These are phyloP conservation scores for Isoetes taiwanensis DNA, from an alignment of 75 land plant genomes.

Conservation along the genomic window DNA sequence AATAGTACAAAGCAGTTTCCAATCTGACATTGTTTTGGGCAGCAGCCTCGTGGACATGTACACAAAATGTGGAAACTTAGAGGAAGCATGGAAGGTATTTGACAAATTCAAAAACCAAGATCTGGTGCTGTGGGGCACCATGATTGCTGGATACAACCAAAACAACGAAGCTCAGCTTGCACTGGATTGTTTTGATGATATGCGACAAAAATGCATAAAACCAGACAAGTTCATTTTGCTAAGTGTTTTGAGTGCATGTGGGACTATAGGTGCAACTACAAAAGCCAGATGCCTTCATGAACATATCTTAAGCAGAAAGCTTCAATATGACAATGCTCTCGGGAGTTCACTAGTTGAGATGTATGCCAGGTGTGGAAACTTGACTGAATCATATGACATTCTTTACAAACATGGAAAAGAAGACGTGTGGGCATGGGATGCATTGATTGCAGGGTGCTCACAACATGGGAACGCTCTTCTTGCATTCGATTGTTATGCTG, in stretches of 20 bases:
- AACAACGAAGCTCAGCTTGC: slow-evolving; percentile 24
- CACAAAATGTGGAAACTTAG: slow-evolving; percentile 43
- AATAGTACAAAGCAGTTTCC: slow-evolving; percentile 17
- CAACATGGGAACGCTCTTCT: not conserved
- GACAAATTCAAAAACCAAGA: slow-evolving; percentile 24
- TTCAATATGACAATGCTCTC: not conserved
- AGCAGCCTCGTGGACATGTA: slow-evolving; percentile 51
- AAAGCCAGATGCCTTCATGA: slow-evolving; percentile 37
- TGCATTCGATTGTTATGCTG: slow-evolving; percentile 1
- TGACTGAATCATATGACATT: not conserved
- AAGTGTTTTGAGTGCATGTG: slow-evolving; percentile 36
- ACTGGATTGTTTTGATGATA: slow-evolving; percentile 22
- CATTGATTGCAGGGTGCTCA: slow-evolving; percentile 11
- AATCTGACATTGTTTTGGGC: slow-evolving; percentile 15
- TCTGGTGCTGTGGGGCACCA: slow-evolving; percentile 39
- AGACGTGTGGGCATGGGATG: slow-evolving; percentile 8
- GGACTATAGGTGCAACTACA: slow-evolving; percentile 20
- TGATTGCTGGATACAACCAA: slow-evolving; percentile 35
- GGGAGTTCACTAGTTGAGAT: slow-evolving; percentile 14
- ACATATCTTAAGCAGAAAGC: slow-evolving; percentile 14
- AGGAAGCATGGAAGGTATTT: slow-evolving; percentile 34
- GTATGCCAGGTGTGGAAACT: slow-evolving; percentile 16
- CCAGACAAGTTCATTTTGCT: slow-evolving; percentile 35
- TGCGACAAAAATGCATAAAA: slow-evolving; percentile 17
- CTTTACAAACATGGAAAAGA: slow-evolving; percentile 4